Percentiles rank a stretch among this genome's conserved stretches.
Conservation (phyloP, 495 filamentous ascomycete species). For the Aspergillus bertholletiae region DNA sequence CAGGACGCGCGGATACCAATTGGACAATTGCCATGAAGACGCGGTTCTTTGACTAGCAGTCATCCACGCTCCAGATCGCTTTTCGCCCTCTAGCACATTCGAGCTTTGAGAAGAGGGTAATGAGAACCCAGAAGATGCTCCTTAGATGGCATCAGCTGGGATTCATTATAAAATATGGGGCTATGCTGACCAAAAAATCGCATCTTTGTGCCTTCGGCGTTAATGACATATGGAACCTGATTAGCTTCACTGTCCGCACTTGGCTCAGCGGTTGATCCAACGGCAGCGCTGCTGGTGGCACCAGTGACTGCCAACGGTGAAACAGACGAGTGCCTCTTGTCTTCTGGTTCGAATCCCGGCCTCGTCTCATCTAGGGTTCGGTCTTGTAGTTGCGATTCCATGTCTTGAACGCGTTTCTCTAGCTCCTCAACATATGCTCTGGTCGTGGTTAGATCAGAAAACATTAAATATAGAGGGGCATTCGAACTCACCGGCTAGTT, state of each 20-base stretch:
- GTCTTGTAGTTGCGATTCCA: neutral
- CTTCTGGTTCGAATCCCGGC: neutral
- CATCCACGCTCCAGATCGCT: neutral
- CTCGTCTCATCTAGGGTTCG: neutral
- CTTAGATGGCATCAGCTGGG: neutral
- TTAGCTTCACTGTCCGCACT: neutral
- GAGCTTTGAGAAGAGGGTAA: conserved; percentile 2
- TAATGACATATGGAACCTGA: conserved; percentile 8
- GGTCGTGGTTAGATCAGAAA: neutral
- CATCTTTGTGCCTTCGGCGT: conserved; percentile 7
- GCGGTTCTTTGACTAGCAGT: neutral
- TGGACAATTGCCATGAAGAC: conserved; percentile 7
- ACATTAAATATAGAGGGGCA: neutral
- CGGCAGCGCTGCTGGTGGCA: neutral
- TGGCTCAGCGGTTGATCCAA: neutral
- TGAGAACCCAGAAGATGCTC: conserved; percentile 14
- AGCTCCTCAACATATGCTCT: conserved; percentile 5
- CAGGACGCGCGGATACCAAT: conserved; percentile 14
- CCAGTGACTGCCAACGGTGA: neutral
- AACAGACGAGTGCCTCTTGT: neutral
- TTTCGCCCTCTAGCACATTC: neutral
- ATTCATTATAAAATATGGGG: neutral
- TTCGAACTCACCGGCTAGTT: neutral
- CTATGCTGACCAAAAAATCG: conserved; percentile 15
- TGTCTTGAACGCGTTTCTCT: neutral